Conservation (phyloP, 352 stramenopile species). For the Globisporangium viniferum region DNA sequence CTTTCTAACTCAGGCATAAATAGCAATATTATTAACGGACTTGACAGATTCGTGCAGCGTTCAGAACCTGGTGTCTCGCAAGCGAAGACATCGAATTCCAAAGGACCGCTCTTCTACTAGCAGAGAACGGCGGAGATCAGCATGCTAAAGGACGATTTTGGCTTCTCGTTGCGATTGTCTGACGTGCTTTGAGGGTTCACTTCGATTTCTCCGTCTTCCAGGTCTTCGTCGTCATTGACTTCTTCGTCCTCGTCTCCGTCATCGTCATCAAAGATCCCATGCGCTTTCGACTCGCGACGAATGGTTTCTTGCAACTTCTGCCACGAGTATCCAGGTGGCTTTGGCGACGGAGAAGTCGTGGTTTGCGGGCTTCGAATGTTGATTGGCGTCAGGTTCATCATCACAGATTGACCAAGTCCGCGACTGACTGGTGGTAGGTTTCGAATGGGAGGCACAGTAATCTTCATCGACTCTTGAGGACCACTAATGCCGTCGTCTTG, state of each 20-base stretch:
- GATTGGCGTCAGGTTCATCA: conserved; percentile 5
- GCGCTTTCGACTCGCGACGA: conserved; percentile 53
- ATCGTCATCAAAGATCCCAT: conserved; percentile 51
- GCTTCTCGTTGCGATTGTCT: not conserved
- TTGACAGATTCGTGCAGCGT: not conserved
- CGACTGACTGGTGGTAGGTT: conserved; percentile 9
- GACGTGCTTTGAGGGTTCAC: not conserved
- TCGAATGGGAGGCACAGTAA: conserved; percentile 12
- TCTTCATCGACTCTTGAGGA: not conserved
- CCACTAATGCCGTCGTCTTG: not conserved
- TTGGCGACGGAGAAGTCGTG: conserved; percentile 11
- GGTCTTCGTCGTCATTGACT: conserved; percentile 2
- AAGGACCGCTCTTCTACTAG: conserved; percentile 19
- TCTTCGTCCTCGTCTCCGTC: conserved; percentile 16
- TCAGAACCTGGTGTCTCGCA: not conserved
- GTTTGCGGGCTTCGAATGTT: conserved; percentile 7
- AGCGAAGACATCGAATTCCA: not conserved
- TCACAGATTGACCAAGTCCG: not conserved
- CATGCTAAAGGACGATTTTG: conserved; percentile 34
- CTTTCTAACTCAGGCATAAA: conserved; percentile 17
- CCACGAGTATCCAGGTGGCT: conserved; percentile 70
- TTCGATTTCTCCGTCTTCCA: conserved; percentile 17
- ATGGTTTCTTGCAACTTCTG: conserved; percentile 72
- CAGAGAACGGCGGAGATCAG: conserved; percentile 48
- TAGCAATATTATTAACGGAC: conserved; percentile 18